A percentile compares a stretch with the other conserved stretches of the same genome.
phyloP scores from a whole-genome alignment of 2,329 filamentous ascomycete species.

The Fusarium verticillioides region DNA sequence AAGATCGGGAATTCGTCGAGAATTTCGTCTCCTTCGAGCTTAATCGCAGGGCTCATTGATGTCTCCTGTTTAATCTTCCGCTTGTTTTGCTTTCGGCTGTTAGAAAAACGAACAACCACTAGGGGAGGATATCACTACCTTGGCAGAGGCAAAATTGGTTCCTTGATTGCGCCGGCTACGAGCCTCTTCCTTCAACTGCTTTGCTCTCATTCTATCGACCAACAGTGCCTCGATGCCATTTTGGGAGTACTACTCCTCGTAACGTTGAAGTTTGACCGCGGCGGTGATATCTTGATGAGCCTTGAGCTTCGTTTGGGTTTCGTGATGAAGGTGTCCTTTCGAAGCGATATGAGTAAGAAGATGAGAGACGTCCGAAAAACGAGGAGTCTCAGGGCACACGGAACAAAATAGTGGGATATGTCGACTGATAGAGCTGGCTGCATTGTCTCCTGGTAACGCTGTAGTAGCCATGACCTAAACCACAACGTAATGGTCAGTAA shows the following conservation, averaged over 20 bases:
- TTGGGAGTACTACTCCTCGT: conserved; percentile 80
- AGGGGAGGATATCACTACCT: conserved; percentile 28
- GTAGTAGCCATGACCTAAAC: conserved; percentile 54
- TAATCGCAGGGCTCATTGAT: conserved; percentile 37
- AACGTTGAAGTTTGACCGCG: conserved; percentile 70
- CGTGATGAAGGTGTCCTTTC: conserved; percentile 88
- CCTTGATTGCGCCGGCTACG: conserved; percentile 60
- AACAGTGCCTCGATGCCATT: conserved; percentile 79
- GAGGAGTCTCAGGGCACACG: conserved; percentile 82
- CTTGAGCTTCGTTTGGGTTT: conserved; percentile 83
- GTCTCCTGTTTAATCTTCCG: conserved; percentile 45
- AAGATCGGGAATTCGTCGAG: conserved; percentile 44
- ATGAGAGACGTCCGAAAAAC: conserved; percentile 91
- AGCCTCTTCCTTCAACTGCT: conserved; percentile 73
- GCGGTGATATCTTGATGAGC: conserved; percentile 74
- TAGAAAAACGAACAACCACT: conserved; percentile 3
- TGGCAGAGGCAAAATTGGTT: conserved; percentile 30
- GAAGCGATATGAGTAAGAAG: conserved; percentile 92
- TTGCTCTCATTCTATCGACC: conserved; percentile 80
- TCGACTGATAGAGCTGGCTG: conserved; percentile 40
- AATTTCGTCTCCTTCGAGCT: conserved; percentile 46
- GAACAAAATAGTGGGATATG: conserved; percentile 79
- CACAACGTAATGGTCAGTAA: conserved; percentile 25
- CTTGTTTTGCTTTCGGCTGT: conserved; percentile 43
- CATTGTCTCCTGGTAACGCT: conserved; percentile 32